Evolutionary conservation across 2,329 filamentous ascomycete genomes (phyloP).

Genomic region (Talaromyces verruculosus): DNA sequence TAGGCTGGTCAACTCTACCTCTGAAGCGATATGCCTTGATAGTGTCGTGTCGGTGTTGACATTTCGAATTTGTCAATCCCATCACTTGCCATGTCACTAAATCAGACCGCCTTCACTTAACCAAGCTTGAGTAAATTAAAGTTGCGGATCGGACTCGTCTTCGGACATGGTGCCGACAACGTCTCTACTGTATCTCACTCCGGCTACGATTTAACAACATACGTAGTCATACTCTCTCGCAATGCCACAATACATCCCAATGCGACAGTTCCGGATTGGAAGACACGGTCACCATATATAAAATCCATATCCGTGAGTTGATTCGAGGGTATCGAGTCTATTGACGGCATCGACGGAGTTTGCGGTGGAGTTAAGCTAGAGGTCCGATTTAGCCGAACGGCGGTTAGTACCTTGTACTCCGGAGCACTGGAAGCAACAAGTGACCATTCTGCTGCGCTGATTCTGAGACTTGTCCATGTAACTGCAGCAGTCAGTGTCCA

Average conservation of each 20-base stretch:
- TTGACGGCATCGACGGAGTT: neutral
- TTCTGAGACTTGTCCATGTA: too few species aligned
- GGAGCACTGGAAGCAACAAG: too few species aligned
- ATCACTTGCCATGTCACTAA: neutral
- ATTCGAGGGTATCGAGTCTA: neutral
- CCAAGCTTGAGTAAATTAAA: neutral
- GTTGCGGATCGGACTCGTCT: neutral
- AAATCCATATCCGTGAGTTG: neutral
- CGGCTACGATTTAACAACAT: neutral
- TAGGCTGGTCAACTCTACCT: neutral
- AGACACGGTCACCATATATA: neutral
- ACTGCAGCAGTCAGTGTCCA: neutral
- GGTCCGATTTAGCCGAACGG: constrained; percentile 10
- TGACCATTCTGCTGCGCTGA: too few species aligned
- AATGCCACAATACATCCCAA: neutral
- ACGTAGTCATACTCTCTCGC: neutral
- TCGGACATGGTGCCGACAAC: neutral
- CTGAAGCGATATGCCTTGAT: neutral
- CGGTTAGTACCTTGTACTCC: neutral
- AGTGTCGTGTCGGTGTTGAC: neutral
- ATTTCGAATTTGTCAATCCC: neutral
- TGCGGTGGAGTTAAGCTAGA: constrained; percentile 15
- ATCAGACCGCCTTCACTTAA: neutral
- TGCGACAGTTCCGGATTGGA: neutral
- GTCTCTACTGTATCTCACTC: neutral